A percentile compares a stretch with the other conserved stretches of the same genome.
These are phyloP conservation scores for Fragaria nilgerrensis DNA, from an alignment of 306 rosid species.

Conservation along the genomic window DNA sequence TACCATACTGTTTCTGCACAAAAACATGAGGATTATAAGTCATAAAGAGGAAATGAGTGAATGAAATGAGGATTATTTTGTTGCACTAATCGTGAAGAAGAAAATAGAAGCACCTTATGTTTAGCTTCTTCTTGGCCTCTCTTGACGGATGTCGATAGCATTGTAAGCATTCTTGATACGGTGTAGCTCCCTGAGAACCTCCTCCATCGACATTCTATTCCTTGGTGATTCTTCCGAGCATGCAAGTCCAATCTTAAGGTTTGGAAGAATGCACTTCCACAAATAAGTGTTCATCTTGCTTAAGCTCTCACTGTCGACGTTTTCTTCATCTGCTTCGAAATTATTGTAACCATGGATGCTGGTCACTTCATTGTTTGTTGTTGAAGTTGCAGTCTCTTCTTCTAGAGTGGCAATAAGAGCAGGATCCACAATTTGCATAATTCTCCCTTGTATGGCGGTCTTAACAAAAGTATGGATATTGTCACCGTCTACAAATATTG, in stretches of 20 bases:
- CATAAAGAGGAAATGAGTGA: background rate
- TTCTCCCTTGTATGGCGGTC: too few relatives aligned
- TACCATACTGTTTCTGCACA: background rate
- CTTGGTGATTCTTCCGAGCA: slow-evolving; percentile 29
- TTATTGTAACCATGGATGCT: too few relatives aligned
- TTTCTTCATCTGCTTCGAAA: background rate
- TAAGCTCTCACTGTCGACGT: background rate
- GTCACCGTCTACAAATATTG: too few relatives aligned
- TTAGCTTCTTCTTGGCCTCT: background rate
- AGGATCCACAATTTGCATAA: too few relatives aligned
- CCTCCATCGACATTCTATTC: slow-evolving; percentile 29
- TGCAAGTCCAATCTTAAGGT: slow-evolving; percentile 28
- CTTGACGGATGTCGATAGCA: background rate
- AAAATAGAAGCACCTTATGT: background rate
- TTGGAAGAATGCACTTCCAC: slow-evolving; percentile 26
- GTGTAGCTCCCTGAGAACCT: slow-evolving; percentile 21
- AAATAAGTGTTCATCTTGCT: background rate
- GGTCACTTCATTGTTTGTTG: too few relatives aligned
- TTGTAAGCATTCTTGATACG: slow-evolving; percentile 2
- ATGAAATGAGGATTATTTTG: background rate
- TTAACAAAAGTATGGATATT: too few relatives aligned
- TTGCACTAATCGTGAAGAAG: background rate
- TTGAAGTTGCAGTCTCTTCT: too few relatives aligned
- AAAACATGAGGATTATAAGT: background rate
- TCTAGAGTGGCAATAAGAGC: too few relatives aligned